Evolutionary conservation across 306 rosid species (phyloP).

Genomic region (Cyamopsis tetragonoloba): DNA sequence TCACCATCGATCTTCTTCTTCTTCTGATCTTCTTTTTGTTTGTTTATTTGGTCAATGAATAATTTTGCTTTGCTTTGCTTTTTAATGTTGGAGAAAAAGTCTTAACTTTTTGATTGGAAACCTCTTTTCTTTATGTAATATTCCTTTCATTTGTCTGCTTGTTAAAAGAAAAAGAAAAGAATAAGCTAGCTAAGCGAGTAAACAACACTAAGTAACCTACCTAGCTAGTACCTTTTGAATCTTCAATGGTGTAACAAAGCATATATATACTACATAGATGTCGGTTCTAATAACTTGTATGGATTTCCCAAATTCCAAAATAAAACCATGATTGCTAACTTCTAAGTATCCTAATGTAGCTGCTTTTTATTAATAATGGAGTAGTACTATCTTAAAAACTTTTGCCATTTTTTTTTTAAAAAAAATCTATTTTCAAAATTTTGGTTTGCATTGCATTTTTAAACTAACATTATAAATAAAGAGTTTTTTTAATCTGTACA

Average conservation of each 20-base stretch:
- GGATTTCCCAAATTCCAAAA: background rate
- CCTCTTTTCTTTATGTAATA: slow-evolving; percentile 23
- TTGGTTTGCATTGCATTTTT: no score
- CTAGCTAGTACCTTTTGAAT: slow-evolving; percentile 33
- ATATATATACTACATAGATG: background rate
- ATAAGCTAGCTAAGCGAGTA: slow-evolving; percentile 13
- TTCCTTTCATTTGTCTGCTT: slow-evolving; percentile 40
- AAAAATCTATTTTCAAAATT: no score
- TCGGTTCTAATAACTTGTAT: no score
- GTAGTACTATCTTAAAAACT: no score
- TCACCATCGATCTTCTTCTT: no score
- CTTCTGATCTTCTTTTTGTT: no score
- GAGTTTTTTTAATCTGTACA: no score
- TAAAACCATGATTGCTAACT: background rate
- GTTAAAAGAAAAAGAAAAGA: slow-evolving; percentile 35
- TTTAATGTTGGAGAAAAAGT: slow-evolving; percentile 28
- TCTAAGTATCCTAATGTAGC: no score
- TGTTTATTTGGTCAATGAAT: slow-evolving; percentile 17
- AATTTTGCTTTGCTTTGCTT: no score
- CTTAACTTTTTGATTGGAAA: slow-evolving; percentile 33
- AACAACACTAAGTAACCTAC: slow-evolving; percentile 26
- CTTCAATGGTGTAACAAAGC: slow-evolving; percentile 25
- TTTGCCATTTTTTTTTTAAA: no score
- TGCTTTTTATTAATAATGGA: no score
- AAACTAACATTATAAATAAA: no score